Evolutionary conservation across 1,139 yeast species (phyloP), one percentile per base, ranked within the genome.

Genomic region (Candida glucosophila): DNA sequence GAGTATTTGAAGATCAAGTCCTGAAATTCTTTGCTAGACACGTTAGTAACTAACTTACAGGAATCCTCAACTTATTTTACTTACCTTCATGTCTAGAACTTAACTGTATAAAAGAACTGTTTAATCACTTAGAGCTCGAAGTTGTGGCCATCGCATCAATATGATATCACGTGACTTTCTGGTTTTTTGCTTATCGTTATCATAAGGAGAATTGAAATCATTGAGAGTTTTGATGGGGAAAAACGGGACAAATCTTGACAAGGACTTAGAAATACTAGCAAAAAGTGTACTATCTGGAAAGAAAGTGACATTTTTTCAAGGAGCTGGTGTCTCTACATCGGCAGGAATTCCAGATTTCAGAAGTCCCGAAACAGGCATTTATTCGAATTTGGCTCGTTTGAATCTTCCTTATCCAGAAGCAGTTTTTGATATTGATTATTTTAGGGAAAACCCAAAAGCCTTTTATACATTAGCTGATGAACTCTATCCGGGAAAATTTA

Each of bases 261-360:
- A 27, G 8, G 20, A 22, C 14, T 29, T 47, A 13, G 26, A 28
- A 23, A 48, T 53, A 6, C 48, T 37, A 2, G 46, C 43, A 5
- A 49, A 44, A 3, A 40, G 54, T 9, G 36, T 43, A 20, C 23
- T 36, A 2, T 49, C 49, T 1, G 23, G 30, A 8, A 50, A 49
- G 29, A 61, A 58, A 32, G 53, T 61, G 2, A 55, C 67, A 0
- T 67, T 71, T 39, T 67, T 71, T 55, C 78, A 76, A 9, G 97
- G 97, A 1, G 98, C 98, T 0, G 98, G 98, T 1, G 76, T 85
- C 23, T 83, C 95, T 4, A 88, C 97, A 0, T 64, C 80, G 2
- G 88, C 94, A 17, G 97, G 97, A 1, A 88, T 88, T 24, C 98
- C 97, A 0, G 97, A 90, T 47, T 90, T 90, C 47, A 63, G 97